Base-by-base conservation (phyloP, 2,329 filamentous ascomycete species). In the Colletotrichum gigasporum region DNA sequence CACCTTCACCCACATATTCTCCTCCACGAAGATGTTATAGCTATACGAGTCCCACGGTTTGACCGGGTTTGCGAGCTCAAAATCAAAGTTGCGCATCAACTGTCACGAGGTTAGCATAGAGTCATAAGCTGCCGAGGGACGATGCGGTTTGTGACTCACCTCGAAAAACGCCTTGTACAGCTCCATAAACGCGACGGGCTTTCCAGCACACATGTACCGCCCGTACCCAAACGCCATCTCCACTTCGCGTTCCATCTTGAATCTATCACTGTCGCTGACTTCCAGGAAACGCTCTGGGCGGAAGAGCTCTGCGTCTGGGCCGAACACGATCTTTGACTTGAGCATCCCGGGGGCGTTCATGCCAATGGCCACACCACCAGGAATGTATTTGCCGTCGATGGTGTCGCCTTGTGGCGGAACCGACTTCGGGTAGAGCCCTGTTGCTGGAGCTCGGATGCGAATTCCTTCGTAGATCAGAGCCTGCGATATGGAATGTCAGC, bases 181-280 rank as follows among this genome's bases (percentile, higher is more conserved):
- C 72, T 86, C 83, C 81, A 85, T 83, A 69, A 81, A 76, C 1
- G 82, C 83, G 62, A 86, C 82, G 42, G 83, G 78, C 62, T 77
- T 79, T 0, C 84, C 83, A 42, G 85, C 68, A 59, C 83, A 85
- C 11, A 79, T 74, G 10, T 81, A 72, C 0, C 80, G 70, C 0
- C 84, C 84, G 71, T 83, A 83, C 0, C 83, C 83, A 61, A 85
- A 86, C 0, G 74, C 75, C 70, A 86, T 78, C 61, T 78, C 81
- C 57, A 82, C 82, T 71, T 81, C 83, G 42, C 78, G 76, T 60
- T 78, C 81, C 55, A 79, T 69, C 65, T 77, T 79, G 0, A 76
- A 75, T 41, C 74, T 75, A 3, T 16, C 10, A 11, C n/a, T 14
- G n/a, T 57, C 41, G 32, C 80, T 74, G 11, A 71, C 74, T 9